Evolutionary conservation across 306 rosid genomes (phyloP).

Genomic region (Sicyos baderoa): DNA sequence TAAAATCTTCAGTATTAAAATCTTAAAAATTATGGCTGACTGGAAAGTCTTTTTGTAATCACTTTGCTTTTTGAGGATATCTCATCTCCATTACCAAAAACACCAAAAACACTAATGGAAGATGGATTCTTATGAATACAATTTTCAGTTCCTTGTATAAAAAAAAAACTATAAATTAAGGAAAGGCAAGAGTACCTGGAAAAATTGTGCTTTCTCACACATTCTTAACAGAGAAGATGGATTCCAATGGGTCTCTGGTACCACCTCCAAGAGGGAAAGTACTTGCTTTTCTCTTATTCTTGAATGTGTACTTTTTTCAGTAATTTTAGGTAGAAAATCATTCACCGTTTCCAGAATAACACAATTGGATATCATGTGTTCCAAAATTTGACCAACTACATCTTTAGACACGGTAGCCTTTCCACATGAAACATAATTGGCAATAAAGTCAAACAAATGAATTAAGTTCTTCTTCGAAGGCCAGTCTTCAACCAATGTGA

Average conservation of each 20-base stretch:
- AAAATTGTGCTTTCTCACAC: conserved; percentile 65
- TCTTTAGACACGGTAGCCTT: conserved; percentile 58
- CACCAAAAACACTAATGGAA: too few relatives aligned
- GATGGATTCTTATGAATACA: background rate
- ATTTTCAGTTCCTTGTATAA: background rate
- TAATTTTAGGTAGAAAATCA: conserved; percentile 29
- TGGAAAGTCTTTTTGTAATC: too few relatives aligned
- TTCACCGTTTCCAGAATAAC: background rate
- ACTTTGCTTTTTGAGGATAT: too few relatives aligned
- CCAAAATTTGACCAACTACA: conserved; percentile 59
- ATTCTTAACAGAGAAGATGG: conserved; percentile 56
- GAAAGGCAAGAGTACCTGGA: conserved; percentile 44
- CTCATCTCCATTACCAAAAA: too few relatives aligned
- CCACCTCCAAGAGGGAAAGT: conserved; percentile 71
- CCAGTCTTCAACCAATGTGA: conserved; percentile 39
- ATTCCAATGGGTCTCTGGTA: conserved; percentile 77
- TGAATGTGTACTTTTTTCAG: conserved; percentile 33
- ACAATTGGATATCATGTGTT: conserved; percentile 56
- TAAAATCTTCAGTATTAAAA: too few relatives aligned
- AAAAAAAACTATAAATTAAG: too few relatives aligned
- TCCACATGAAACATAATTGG: conserved; percentile 65
- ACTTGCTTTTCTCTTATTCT: conserved; percentile 77
- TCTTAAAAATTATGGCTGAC: too few relatives aligned
- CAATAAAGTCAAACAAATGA: conserved; percentile 67
- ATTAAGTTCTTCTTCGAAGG: conserved; percentile 61